Evolutionary conservation across 345 rosid species (phyloP), one percentile per base, ranked within the genome.

Genomic region (Populus alba): DNA sequence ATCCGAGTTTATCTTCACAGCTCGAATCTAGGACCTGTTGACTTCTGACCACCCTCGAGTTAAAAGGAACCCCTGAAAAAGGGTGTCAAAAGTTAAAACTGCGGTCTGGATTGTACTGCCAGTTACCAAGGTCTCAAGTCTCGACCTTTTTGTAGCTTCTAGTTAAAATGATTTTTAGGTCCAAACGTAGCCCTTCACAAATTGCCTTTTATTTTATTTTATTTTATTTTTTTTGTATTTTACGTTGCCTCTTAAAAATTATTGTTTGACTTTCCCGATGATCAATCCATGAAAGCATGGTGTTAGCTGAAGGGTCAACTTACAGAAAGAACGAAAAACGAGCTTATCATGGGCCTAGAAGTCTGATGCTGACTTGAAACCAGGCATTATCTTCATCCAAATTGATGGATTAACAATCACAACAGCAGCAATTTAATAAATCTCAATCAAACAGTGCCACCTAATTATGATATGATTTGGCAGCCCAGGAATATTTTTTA

Each of bases 301-400:
- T 63, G 37, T 1, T 55, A 39, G 68, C 27, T 57, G 57, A 18
- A 3, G 39, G 31, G 51, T 75, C 66, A 73, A 12, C 38, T 0
- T 41, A 5, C 8, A 49, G 31, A n/a, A 25, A 23, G 43, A 74
- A 53, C 5, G 12, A 49, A 47, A 69, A 39, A 29, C 1, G 33
- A 65, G 39, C 5, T 65, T 6, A 17, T 33, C 39, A 49, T 65
- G 41, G 37, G 35, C 31, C 70, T 51, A 18, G 29, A 20, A 55
- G 33, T 57, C 68, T 43, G 78, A 79, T 15, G 15, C 23, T 68
- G 78, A 79, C 77, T 59, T n/a, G 0, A 8, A 79, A 68, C 69
- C 74, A 67, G 61, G 47, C 17, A 25, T 27, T 5, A 73, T 66
- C 41, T 2, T 71, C 31, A 3, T 45, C 70, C 3, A 12, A 70